Base-by-base conservation (phyloP, 1,284 basidiomycete genomes). In the Apiotrichum montevideense region DNA sequence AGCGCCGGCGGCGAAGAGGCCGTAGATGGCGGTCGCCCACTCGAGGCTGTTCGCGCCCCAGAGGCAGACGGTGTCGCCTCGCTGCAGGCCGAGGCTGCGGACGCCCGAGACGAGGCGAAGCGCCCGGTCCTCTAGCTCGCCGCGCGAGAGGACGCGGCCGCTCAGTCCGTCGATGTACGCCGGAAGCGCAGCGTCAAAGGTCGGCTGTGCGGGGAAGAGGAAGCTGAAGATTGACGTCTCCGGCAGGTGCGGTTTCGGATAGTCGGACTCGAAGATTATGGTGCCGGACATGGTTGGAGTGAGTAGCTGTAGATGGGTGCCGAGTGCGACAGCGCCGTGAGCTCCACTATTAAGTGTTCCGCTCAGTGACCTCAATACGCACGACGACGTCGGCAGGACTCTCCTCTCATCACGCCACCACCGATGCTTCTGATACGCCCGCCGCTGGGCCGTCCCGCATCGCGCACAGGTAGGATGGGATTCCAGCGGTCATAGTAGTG, bases 141-240 rank as follows among this genome's bases (percentile, higher is more conserved):
- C 81, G n/a, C 87, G 81, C 0, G 84, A 80, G 33, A 90, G 64
- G 2, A 79, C 78, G 0, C 79, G 74, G 0, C 83, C 85, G 0
- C 85, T 81, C 2, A 77, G 72, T 0, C 84, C 85, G 64, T 90
- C 87, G 54, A 88, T 80, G 69, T 84, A 87, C 0, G 86, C 86
- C 6, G 81, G 80, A 3, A 75, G 63, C 13, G 61, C 49, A 5
- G 57, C 56, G 48, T 68, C 62, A 43, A 71, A 59, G 45, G 68
- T 70, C 41, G 71, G 62, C 35, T 43, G 42, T 29, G 40, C 35
- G 6, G 59, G 60, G 42, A 58, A 56, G 32, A 62, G 57, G 52
- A 56, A 58, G 40, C 56, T 44, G 49, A 58, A 62, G 4, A 62
- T 14, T 32, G 48, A 41, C 32, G 43, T 35, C 46, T 45, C 44